A percentile compares a stretch with the other conserved stretches of the same genome.
phyloP scores from a whole-genome alignment of 371 early-diverging fungal genomes.

The Coemansia sp. region DNA sequence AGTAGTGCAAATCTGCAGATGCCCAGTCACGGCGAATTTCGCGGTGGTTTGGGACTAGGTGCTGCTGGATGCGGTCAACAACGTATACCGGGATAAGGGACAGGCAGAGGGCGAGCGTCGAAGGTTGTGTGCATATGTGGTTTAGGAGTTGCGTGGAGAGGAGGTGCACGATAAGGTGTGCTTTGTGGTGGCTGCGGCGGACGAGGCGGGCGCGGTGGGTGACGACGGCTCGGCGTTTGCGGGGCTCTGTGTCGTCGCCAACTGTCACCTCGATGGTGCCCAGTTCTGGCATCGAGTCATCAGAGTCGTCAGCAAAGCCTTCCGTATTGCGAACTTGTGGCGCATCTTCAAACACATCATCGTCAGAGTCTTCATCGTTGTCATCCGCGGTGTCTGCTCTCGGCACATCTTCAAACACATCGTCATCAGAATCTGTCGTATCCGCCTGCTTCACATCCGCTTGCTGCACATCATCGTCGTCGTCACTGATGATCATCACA shows the following conservation, averaged over 20 bases:
- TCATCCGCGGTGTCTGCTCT: not conserved
- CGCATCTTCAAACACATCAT: slow-evolving; percentile 16
- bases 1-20: slow-evolving; percentile 35
- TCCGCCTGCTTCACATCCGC: not conserved
- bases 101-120: slow-evolving; percentile 11
- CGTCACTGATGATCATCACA: not conserved
- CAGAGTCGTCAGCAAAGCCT: not conserved
- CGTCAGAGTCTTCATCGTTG: not conserved
- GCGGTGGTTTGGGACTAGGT: slow-evolving; percentile 22
- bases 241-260: slow-evolving; percentile 5
- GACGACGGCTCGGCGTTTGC: slow-evolving; percentile 19
- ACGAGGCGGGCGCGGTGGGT: slow-evolving; percentile 33
- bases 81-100: slow-evolving; percentile 26
- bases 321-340: not conserved
- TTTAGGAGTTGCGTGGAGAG: slow-evolving; percentile 16
- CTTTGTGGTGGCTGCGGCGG: slow-evolving; percentile 41
- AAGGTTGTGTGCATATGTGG: slow-evolving; percentile 5
- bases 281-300: slow-evolving; percentile 34
- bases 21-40: slow-evolving; percentile 43
- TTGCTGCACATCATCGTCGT: not conserved
- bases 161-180: slow-evolving; percentile 25
- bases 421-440: slow-evolving; percentile 18
- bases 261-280: slow-evolving; percentile 43
- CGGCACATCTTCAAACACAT: slow-evolving; percentile 18
- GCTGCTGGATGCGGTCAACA: slow-evolving; percentile 18